Evolutionary conservation across 495 filamentous ascomycete species (phyloP).

Genomic region (Stereocaulon alpinum): DNA sequence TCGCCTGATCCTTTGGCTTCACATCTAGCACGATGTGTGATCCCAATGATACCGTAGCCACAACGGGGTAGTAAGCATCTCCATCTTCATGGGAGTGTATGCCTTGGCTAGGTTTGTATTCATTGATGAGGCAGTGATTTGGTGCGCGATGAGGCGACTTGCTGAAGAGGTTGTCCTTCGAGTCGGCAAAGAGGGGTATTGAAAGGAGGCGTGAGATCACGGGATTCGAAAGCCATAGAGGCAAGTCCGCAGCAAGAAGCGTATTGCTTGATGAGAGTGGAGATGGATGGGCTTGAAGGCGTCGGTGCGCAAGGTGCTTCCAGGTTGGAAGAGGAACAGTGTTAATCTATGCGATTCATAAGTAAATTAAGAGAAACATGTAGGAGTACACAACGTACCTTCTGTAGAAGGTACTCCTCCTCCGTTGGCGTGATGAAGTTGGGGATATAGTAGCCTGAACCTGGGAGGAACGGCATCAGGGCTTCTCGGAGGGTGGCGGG

Average conservation of each 20-base stretch:
- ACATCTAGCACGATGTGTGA: conserved; percentile 69
- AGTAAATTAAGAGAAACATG: conserved; percentile 1
- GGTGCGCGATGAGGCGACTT: conserved; percentile 61
- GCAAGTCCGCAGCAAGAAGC: conserved; percentile 65
- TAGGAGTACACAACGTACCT: conserved; percentile 35
- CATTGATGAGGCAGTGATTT: conserved; percentile 91
- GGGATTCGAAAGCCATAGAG: conserved; percentile 63
- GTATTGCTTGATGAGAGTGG: conserved; percentile 60
- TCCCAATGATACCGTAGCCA: conserved; percentile 82
- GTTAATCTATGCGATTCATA: conserved; percentile 28
- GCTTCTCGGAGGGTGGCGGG: conserved; percentile 33
- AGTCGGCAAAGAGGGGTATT: conserved; percentile 29
- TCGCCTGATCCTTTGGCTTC: conserved; percentile 43
- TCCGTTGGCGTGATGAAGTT: conserved; percentile 75
- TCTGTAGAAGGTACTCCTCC: conserved; percentile 58
- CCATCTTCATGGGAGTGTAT: conserved; percentile 98
- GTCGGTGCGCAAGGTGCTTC: conserved; percentile 73
- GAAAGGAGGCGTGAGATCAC: conserved; percentile 56
- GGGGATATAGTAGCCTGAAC: conserved; percentile 72
- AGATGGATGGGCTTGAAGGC: conserved; percentile 84
- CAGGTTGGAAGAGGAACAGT: conserved; percentile 65
- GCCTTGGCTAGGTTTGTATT: conserved; percentile 78
- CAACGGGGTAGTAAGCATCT: conserved; percentile 70
- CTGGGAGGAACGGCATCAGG: conserved; percentile 50
- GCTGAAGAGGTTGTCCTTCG: conserved; percentile 45